phyloP scores from a whole-genome alignment of 352 stramenopile genomes.

The Thalassiosira livingstoniorum region DNA sequence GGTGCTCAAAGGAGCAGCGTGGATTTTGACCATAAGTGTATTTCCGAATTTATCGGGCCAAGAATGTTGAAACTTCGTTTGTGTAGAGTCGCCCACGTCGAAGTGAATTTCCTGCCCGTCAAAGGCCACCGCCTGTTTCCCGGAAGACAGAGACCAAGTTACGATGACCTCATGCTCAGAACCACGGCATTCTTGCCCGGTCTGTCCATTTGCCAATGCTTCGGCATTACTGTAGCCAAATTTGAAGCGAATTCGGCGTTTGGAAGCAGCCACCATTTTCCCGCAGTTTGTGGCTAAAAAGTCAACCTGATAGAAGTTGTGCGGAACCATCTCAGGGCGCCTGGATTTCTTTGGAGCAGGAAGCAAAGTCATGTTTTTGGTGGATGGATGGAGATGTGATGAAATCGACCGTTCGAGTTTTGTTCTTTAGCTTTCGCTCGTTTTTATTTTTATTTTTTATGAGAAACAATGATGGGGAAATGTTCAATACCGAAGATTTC shows the following conservation, averaged over 20 bases:
- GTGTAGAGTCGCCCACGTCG: constrained; percentile 32
- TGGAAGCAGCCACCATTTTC: constrained; percentile 69
- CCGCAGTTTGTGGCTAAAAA: constrained; percentile 69
- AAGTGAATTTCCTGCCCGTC: constrained; percentile 44
- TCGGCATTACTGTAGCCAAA: constrained; percentile 58
- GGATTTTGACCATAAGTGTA: constrained; percentile 22
- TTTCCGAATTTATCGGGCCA: constrained; percentile 40
- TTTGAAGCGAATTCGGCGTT: constrained; percentile 75
- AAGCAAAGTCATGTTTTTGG: too few relatives aligned
- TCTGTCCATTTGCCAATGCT: constrained; percentile 33
- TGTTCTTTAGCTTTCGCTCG: too few relatives aligned
- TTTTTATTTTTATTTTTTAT: too few relatives aligned
- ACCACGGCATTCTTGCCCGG: constrained; percentile 50
- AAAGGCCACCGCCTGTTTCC: constrained; percentile 44
- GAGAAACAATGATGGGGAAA: too few relatives aligned
- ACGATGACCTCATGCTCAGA: constrained; percentile 59
- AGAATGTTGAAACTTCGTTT: constrained; percentile 31
- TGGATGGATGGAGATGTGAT: too few relatives aligned
- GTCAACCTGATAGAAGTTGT: constrained; percentile 80
- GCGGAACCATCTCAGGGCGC: constrained; percentile 17
- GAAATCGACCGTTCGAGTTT: too few relatives aligned
- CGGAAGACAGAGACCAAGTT: constrained; percentile 53
- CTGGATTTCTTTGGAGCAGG: constrained; percentile 10
- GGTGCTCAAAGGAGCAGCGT: constrained; percentile 35
- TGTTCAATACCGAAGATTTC: too few relatives aligned